phyloP scores from a whole-genome alignment of 345 rosid species.

The Excoecaria cochinchinensis region DNA sequence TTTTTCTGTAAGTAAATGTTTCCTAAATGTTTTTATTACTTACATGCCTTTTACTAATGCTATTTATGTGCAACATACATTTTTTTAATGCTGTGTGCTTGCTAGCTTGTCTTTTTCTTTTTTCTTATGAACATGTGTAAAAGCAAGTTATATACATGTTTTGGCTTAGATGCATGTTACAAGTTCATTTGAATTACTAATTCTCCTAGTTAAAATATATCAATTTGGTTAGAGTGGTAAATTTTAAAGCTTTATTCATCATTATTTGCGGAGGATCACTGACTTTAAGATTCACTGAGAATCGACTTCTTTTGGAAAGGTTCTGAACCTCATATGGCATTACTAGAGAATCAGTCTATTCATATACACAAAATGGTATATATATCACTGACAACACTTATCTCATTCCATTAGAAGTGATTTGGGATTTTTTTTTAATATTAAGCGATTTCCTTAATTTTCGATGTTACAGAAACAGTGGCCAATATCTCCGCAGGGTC shows the following conservation, averaged over 20 bases:
- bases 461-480: constrained; percentile 49
- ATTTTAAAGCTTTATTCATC: neutral
- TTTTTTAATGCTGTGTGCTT: neutral
- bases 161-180: neutral
- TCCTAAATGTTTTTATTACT: too few relatives aligned
- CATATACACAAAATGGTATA: constrained; percentile 81
- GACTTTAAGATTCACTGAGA: neutral
- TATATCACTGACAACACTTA: constrained; percentile 7
- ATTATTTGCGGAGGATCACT: neutral
- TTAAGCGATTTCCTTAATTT: neutral
- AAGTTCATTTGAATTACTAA: neutral
- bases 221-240: neutral
- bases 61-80: neutral
- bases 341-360: constrained; percentile 66
- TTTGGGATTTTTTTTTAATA: neutral
- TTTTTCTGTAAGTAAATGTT: too few relatives aligned
- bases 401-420: neutral
- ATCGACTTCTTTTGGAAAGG: constrained; percentile 37
- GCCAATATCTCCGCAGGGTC: constrained; percentile 45
- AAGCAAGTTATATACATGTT: neutral
- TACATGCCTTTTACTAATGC: too few relatives aligned
- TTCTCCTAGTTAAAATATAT: neutral
- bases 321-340: constrained; percentile 74
- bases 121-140: neutral
- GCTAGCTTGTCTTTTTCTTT: neutral